Evolutionary conservation across 768 basidiomycete species (phyloP), one percentile per base, ranked within the genome.

Genomic region (Rhodotorula sphaerocarpa): DNA sequence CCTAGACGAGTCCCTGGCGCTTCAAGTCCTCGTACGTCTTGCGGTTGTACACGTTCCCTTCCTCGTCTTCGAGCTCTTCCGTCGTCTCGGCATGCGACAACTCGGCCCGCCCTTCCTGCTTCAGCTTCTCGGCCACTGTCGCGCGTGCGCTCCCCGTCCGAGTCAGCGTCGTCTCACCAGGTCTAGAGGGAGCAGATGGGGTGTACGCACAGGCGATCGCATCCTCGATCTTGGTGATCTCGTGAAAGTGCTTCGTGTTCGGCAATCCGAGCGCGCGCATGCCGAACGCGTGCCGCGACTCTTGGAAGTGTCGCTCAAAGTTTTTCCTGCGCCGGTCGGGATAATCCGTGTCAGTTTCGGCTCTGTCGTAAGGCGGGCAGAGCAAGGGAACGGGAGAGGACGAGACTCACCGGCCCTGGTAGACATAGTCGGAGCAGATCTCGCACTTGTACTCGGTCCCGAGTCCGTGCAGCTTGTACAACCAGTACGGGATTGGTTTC

Each of bases 361-460:
- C 12, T 25, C 7, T 12, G 9, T n/a, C 2, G 45, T 3, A n/a
- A n/a, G n/a, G n/a, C n/a, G n/a, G n/a, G n/a, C n/a, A 11, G 5
- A 28, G 27, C 5, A 18, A 4, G 46, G 14, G 46, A 27, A 14
- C n/a, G n/a, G 20, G 31, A 30, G 7, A 36, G 42, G 30, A 36
- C 31, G 62, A 31, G 30, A 69, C 82, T 60, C 69, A 86, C 88
- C 88, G 82, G 71, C 92, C 92, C 90, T 93, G 92, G 75, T 96
- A 96, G 15, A 91, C 87, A 74, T 87, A 87, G 74, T 92, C 92
- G 20, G 89, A 91, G 74, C 93, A 97, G 70, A 99, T 93, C 78
- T 97, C 93, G 71, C 95, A 99, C 59, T 85, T 83, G 75, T 96
- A 99, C 75, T 93, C 90, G 33, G 95, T 91, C n/a, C 95, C 95